A percentile compares a stretch with the other conserved stretches of the same genome.
Evolutionary conservation across 1,139 yeast genomes (phyloP).

Genomic region (Pichia sp.): DNA sequence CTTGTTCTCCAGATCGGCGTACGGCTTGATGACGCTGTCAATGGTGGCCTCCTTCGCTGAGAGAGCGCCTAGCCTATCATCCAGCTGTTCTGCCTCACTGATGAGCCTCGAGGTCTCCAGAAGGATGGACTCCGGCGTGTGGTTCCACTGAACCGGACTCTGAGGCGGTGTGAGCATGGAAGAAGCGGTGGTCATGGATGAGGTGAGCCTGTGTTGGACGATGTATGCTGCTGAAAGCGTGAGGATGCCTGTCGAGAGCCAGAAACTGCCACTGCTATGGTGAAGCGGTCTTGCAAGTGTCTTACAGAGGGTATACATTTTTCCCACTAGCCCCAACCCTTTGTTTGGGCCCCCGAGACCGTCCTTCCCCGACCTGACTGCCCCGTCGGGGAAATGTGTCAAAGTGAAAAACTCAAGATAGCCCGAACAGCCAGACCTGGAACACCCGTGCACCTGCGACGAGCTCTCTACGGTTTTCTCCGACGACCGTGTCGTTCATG

Average conservation of each 20-base stretch:
- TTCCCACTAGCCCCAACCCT: too few species aligned
- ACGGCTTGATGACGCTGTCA: slow-evolving; percentile 52
- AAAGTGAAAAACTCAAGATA: neutral
- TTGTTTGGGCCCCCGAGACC: too few species aligned
- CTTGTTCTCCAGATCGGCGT: slow-evolving; percentile 47
- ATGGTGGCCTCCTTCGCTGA: slow-evolving; percentile 46
- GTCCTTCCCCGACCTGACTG: too few species aligned
- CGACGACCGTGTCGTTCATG: too few species aligned
- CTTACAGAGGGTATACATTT: slow-evolving; percentile 6
- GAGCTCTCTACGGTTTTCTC: neutral
- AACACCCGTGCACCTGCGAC: neutral
- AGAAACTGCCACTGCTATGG: slow-evolving; percentile 8
- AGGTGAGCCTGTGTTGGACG: slow-evolving; percentile 14
- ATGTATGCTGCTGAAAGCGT: slow-evolving; percentile 17
- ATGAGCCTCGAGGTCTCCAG: slow-evolving; percentile 45
- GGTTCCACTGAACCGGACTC: slow-evolving; percentile 58
- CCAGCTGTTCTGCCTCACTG: slow-evolving; percentile 41
- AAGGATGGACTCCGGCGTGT: slow-evolving; percentile 49
- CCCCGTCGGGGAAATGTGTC: neutral
- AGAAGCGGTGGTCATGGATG: slow-evolving; percentile 5
- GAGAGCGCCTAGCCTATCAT: slow-evolving; percentile 51
- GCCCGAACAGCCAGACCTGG: neutral
- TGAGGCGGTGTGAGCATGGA: slow-evolving; percentile 37
- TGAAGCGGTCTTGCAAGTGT: slow-evolving; percentile 3
- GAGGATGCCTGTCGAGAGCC: slow-evolving; percentile 16